phyloP scores from a whole-genome alignment of 805 yeast species.

The Candida saitoana region DNA sequence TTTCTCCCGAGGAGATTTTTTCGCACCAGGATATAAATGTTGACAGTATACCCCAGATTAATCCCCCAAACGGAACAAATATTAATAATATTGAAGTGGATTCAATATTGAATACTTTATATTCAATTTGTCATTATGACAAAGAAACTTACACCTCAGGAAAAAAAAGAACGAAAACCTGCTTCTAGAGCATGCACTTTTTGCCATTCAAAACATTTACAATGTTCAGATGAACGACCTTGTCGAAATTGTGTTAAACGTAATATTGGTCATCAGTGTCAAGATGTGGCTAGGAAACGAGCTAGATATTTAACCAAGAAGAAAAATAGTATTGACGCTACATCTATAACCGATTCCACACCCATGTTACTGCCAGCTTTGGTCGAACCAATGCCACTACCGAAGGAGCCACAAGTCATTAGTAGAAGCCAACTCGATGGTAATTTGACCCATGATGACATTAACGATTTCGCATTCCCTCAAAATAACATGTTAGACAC shows the following conservation, averaged over 20 bases:
- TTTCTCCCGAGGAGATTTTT: neutral
- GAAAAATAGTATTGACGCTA: constrained; percentile 1
- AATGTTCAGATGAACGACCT: constrained; percentile 67
- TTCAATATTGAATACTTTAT: neutral
- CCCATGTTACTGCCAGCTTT: neutral
- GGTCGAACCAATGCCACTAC: neutral
- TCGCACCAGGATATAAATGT: neutral
- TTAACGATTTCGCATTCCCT: neutral
- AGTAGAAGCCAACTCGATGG: neutral
- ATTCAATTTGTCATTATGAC: constrained; percentile 44
- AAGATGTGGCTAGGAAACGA: constrained; percentile 53
- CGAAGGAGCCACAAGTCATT: neutral
- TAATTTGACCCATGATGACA: neutral
- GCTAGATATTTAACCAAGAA: constrained; percentile 34
- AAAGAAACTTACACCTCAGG: constrained; percentile 49
- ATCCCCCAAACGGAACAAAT: neutral
- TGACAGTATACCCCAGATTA: constrained; percentile 1
- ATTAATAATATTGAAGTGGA: neutral
- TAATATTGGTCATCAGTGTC: constrained; percentile 51
- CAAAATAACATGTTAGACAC: constrained; percentile 19
- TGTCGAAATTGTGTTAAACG: constrained; percentile 68
- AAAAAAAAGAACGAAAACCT: constrained; percentile 55
- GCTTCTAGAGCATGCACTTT: constrained; percentile 67
- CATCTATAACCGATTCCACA: constrained; percentile 1
- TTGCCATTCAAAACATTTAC: constrained; percentile 71